These are phyloP conservation scores for Cutaneotrichosporon mucoides DNA, from an alignment of 1,284 basidiomycete genomes.

Conservation along the genomic window DNA sequence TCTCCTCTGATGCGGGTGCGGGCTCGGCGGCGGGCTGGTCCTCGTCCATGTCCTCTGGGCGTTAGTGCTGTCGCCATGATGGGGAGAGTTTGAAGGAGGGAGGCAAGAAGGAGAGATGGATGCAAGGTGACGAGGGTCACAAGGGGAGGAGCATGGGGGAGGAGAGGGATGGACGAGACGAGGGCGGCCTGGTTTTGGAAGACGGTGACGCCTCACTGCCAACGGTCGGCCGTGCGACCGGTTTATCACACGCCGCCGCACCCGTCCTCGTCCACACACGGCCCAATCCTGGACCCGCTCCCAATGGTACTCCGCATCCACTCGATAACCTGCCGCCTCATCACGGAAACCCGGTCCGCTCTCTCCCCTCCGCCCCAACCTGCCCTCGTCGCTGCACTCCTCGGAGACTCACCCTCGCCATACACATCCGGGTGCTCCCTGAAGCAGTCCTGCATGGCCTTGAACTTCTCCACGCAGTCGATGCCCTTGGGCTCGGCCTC, in stretches of 20 bases:
- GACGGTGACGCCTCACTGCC: too few relatives aligned
- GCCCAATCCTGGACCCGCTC: too few relatives aligned
- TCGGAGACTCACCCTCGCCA: constrained; percentile 66
- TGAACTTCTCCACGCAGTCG: constrained; percentile 97
- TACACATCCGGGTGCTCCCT: constrained; percentile 92
- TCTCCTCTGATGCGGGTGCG: neutral
- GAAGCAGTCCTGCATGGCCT: constrained; percentile 98
- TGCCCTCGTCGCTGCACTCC: neutral
- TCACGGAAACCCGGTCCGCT: too few relatives aligned
- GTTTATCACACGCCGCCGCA: too few relatives aligned
- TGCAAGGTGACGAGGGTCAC: neutral
- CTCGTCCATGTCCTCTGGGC: neutral
- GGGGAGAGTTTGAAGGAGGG: neutral
- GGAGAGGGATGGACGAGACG: too few relatives aligned
- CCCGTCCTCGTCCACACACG: too few relatives aligned
- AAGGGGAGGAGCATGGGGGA: too few relatives aligned
- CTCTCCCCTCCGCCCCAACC: neutral
- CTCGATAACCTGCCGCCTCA: too few relatives aligned
- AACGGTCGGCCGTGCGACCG: too few relatives aligned
- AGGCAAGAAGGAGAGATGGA: too few relatives aligned
- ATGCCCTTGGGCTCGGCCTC: constrained; percentile 96
- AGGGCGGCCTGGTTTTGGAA: too few relatives aligned
- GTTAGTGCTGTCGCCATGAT: neutral
- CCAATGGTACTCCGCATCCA: too few relatives aligned
- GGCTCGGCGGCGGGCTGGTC: neutral